Evolutionary conservation across 441 rosid genomes (phyloP).

Genomic region (California macrophylla): DNA sequence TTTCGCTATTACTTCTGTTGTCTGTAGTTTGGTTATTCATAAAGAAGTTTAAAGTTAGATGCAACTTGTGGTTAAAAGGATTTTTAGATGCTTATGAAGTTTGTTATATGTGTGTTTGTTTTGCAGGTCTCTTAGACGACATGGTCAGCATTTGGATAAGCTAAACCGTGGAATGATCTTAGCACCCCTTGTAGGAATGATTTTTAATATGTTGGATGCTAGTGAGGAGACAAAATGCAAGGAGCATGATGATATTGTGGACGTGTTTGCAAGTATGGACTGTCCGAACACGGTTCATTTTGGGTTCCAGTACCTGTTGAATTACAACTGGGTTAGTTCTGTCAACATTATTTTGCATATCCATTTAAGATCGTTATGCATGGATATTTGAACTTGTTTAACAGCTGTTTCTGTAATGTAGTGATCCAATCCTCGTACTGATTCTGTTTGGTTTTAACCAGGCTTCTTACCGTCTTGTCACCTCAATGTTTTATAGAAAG

Average conservation of each 20-base stretch:
- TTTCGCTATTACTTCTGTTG: background rate
- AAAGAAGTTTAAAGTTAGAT: background rate
- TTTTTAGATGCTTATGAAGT: background rate
- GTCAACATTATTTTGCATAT: background rate
- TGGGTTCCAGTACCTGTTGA: slow-evolving; percentile 78
- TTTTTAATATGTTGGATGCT: slow-evolving; percentile 78
- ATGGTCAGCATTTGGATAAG: slow-evolving; percentile 65
- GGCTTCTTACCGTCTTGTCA: background rate
- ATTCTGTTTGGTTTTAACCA: no score
- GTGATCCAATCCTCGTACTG: background rate
- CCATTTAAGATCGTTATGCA: slow-evolving; percentile 2
- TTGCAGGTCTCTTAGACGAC: slow-evolving; percentile 68
- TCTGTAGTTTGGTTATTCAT: background rate
- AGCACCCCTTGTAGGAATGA: slow-evolving; percentile 83
- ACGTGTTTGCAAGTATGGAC: slow-evolving; percentile 75
- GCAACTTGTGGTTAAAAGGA: background rate
- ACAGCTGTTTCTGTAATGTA: background rate
- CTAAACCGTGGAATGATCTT: slow-evolving; percentile 69
- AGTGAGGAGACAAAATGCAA: slow-evolving; percentile 30
- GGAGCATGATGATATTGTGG: slow-evolving; percentile 55
- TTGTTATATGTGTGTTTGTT: slow-evolving; percentile 9
- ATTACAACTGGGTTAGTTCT: slow-evolving; percentile 73
- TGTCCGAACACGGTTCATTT: slow-evolving; percentile 61
- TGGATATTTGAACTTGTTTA: background rate
- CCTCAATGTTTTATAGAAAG: background rate